These are phyloP conservation scores for Phoma herbarum DNA, from an alignment of 2,329 filamentous ascomycete genomes.

Conservation along the genomic window DNA sequence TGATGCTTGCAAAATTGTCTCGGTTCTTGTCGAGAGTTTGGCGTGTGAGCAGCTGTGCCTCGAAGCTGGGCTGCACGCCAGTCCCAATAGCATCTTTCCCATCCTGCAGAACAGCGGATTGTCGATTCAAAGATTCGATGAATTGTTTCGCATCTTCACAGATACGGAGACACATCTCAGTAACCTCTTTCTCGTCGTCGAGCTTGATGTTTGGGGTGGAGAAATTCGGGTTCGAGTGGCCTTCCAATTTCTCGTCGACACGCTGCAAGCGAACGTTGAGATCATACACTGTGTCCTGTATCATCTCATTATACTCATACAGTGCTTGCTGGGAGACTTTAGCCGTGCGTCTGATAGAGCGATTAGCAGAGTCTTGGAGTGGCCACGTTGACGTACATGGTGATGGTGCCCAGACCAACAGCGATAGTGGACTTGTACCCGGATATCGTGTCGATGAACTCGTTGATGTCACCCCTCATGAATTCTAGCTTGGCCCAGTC, in stretches of 20 bases:
- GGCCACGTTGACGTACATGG: too few species aligned
- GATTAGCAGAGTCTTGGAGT: too few species aligned
- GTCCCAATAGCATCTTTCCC: too few species aligned
- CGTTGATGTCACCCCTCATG: constrained; percentile 22
- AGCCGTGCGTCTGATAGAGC: constrained; percentile 12
- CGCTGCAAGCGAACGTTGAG: constrained; percentile 17
- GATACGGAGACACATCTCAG: constrained; percentile 15
- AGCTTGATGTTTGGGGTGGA: constrained; percentile 11
- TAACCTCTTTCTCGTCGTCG: constrained; percentile 20
- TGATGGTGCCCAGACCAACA: constrained; percentile 17
- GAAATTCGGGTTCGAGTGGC: too few species aligned
- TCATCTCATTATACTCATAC: constrained; percentile 20
- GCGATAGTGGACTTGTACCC: constrained; percentile 21
- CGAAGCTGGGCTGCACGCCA: too few species aligned
- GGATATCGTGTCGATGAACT: constrained; percentile 22
- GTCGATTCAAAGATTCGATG: constrained; percentile 6
- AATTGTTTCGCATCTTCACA: constrained; percentile 17
- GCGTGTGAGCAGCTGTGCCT: constrained; percentile 1
- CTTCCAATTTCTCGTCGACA: constrained; percentile 17
- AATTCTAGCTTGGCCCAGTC: constrained; percentile 23
- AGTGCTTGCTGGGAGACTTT: constrained; percentile 16
- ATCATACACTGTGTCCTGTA: constrained; percentile 14
- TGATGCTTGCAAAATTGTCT: constrained; percentile 2
- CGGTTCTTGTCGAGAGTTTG: constrained; percentile 3
- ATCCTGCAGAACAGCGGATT: background rate